Evolutionary conservation across 2,329 filamentous ascomycete species (phyloP).

Genomic region (Penicillium rolfsii): DNA sequence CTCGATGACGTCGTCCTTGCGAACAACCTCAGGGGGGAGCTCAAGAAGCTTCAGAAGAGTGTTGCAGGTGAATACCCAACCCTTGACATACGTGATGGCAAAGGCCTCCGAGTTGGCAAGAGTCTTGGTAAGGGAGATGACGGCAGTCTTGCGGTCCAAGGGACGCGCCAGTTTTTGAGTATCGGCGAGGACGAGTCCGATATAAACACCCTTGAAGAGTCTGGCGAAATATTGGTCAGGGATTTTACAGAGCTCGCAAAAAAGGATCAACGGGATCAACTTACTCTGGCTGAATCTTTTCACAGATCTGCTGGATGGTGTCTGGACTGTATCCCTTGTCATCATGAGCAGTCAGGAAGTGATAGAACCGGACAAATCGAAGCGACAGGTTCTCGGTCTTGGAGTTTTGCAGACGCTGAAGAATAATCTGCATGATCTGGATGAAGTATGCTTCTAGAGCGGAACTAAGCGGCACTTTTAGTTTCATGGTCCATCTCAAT

Average conservation of each 20-base stretch:
- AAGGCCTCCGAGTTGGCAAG: slow-evolving; percentile 85
- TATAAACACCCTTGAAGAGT: slow-evolving; percentile 83
- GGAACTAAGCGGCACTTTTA: slow-evolving; percentile 47
- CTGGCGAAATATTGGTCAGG: slow-evolving; percentile 35
- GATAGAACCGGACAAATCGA: slow-evolving; percentile 91
- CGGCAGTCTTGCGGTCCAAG: slow-evolving; percentile 88
- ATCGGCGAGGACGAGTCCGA: slow-evolving; percentile 81
- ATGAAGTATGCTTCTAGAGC: slow-evolving; percentile 76
- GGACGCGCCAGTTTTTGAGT: slow-evolving; percentile 87
- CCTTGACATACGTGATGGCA: slow-evolving; percentile 74
- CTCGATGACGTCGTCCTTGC: slow-evolving; percentile 78
- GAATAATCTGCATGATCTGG: slow-evolving; percentile 78
- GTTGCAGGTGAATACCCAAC: slow-evolving; percentile 89
- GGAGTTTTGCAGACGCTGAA: slow-evolving; percentile 70
- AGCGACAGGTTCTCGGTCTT: slow-evolving; percentile 83
- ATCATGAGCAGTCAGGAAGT: slow-evolving; percentile 79
- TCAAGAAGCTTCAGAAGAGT: slow-evolving; percentile 86
- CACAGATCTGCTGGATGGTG: slow-evolving; percentile 84
- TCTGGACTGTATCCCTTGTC: slow-evolving; percentile 87
- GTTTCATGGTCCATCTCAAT: neutral
- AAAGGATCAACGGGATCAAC: slow-evolving; percentile 25
- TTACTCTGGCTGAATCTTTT: slow-evolving; percentile 73
- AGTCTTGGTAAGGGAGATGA: slow-evolving; percentile 91
- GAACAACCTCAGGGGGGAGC: slow-evolving; percentile 76
- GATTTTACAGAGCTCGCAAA: neutral